Base-by-base conservation (phyloP, 2,329 filamentous ascomycete species). In the Fusarium sarcochroum region DNA sequence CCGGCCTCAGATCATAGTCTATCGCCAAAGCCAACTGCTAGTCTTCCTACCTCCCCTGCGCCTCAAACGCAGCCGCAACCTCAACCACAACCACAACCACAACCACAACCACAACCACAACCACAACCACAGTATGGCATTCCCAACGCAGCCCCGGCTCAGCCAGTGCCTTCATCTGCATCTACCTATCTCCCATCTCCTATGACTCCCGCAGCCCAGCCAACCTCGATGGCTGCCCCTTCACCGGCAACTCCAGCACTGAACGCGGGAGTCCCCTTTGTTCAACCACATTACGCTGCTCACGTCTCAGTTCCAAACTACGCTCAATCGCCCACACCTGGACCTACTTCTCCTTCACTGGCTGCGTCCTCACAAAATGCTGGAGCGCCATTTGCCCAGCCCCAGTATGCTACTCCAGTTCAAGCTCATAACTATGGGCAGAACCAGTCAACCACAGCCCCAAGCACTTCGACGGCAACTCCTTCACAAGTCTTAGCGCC, bases 261-360 rank as follows among this genome's bases (percentile, higher is more conserved):
- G 5, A 54, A 40, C 20, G 34, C 51, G 6, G 70, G 49, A 20
- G 41, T 52, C 10, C 68, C 68, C 10, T 64, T 60, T 15, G 23
- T 51, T 18, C 71, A 74, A 35, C 63, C 65, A 30, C 71, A 74
- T 34, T 70, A 73, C 46, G 56, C 69, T 42, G 30, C 65, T 47
- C 44, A 67, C n/a, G 47, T 63, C n/a, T 20, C 68, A 14, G 32
- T 46, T 13, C 65, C 58, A n/a, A 62, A 20, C 45, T 66, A 73
- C 23, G 50, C 47, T 3, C 53, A 57, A 21, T 32, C 45, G 21
- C 30, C 60, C 13, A 45, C 46, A 5, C 41, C 66, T 18, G 37
- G 58, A 4, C 27, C 51, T 23, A 37, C 45, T 11, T 62, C 63
- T 7, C 40, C 52, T 45, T 49, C 60, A 25, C 48, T 35, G 13